These are phyloP conservation scores for Linum tenue DNA, from an alignment of 345 rosid species.

Conservation along the genomic window DNA sequence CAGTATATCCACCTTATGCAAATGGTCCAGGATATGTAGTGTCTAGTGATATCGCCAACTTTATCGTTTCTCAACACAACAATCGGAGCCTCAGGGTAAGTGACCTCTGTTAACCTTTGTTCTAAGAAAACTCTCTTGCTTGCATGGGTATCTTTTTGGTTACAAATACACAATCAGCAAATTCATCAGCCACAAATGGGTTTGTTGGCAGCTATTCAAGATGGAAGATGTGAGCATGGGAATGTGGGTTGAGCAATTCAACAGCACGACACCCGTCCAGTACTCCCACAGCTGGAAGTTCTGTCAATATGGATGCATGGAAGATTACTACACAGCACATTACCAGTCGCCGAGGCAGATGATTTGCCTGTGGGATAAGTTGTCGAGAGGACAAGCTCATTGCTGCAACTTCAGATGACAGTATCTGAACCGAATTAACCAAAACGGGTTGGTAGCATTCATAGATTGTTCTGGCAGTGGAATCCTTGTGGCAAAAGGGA, in stretches of 20 bases:
- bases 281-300: constrained; percentile 92
- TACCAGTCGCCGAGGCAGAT: constrained; percentile 95
- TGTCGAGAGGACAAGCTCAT: constrained; percentile 54
- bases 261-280: constrained; percentile 48
- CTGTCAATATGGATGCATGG: constrained; percentile 89
- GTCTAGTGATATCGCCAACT: constrained; percentile 62
- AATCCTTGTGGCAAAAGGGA: too few species aligned
- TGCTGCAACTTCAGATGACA: constrained; percentile 88
- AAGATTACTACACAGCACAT: constrained; percentile 81
- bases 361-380: constrained; percentile 86
- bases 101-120: not conserved
- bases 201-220: constrained; percentile 61
- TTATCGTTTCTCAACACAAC: constrained; percentile 47
- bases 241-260: constrained; percentile 91
- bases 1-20: constrained; percentile 87
- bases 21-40: constrained; percentile 90
- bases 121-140: constrained; percentile 1
- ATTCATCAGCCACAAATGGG: not conserved
- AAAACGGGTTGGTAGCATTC: not conserved
- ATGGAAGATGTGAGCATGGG: constrained; percentile 99
- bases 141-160: not conserved
- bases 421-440: not conserved
- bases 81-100: constrained; percentile 62
- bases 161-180: not conserved
- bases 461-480: not conserved